Evolutionary conservation across 2,329 filamentous ascomycete genomes (phyloP).

Genomic region (Epichloe aotearoae): DNA sequence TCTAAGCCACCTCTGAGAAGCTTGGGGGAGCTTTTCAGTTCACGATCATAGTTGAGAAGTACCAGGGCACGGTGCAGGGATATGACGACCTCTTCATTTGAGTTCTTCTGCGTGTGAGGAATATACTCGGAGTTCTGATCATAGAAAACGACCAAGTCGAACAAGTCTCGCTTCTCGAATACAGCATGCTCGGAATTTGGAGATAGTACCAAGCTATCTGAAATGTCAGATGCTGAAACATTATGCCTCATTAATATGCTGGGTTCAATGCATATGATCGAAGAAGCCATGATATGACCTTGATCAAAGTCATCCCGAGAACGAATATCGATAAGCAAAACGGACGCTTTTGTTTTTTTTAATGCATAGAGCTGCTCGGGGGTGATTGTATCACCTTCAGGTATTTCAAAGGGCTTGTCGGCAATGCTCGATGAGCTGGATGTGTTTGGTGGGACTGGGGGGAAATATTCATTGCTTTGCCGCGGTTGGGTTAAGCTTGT

Average conservation of each 20-base stretch:
- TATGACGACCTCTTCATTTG: constrained; percentile 44
- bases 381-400: constrained; percentile 46
- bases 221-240: constrained; percentile 47
- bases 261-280: constrained; percentile 83
- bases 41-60: constrained; percentile 71
- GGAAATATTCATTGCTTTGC: constrained; percentile 20
- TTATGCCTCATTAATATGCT: constrained; percentile 55
- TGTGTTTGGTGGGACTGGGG: constrained; percentile 12
- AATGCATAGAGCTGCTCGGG: constrained; percentile 59
- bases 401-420: constrained; percentile 31
- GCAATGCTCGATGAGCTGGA: constrained; percentile 18
- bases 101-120: constrained; percentile 16
- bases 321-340: constrained; percentile 79
- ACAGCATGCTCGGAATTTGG: constrained; percentile 61
- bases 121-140: constrained; percentile 55
- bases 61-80: constrained; percentile 67
- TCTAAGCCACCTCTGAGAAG: constrained; percentile 72
- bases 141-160: constrained; percentile 83
- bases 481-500: constrained; percentile 15
- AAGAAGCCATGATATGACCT: constrained; percentile 75
- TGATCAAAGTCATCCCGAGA: constrained; percentile 68
- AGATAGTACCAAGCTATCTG: constrained; percentile 56
- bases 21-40: constrained; percentile 63
- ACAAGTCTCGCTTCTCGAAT: constrained; percentile 61
- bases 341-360: constrained; percentile 43